Evolutionary conservation across 805 yeast genomes (phyloP).

Genomic region (Hanseniaspora occidentalis): DNA sequence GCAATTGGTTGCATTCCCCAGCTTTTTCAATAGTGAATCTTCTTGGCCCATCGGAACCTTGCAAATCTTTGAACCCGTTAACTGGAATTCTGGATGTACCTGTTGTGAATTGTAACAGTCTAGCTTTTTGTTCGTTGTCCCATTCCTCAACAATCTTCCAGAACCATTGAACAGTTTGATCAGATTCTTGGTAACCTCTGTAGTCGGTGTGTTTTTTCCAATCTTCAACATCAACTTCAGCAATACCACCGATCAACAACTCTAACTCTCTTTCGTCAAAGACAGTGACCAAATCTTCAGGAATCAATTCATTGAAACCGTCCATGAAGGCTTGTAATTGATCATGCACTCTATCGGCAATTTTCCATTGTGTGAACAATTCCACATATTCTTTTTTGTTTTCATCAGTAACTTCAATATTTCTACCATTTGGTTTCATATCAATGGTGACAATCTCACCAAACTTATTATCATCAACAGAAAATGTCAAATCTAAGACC

Average conservation of each 20-base stretch:
- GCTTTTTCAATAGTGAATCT: slow-evolving; percentile 97
- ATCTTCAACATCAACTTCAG: slow-evolving; percentile 95
- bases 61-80: slow-evolving; percentile 95
- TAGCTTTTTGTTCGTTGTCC: slow-evolving; percentile 95
- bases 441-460: slow-evolving; percentile 88
- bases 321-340: slow-evolving; percentile 94
- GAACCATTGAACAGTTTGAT: slow-evolving; percentile 97
- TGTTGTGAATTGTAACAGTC: slow-evolving; percentile 91
- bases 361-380: slow-evolving; percentile 90
- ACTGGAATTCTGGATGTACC: slow-evolving; percentile 99
- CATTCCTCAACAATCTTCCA: slow-evolving; percentile 89
- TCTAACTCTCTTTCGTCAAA: slow-evolving; percentile 97
- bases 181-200: slow-evolving; percentile 93
- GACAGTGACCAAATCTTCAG: slow-evolving; percentile 91
- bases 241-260: slow-evolving; percentile 92
- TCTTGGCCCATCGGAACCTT: slow-evolving; percentile 99
- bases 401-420: slow-evolving; percentile 87
- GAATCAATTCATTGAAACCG: slow-evolving; percentile 95
- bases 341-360: slow-evolving; percentile 82
- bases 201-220: slow-evolving; percentile 99
- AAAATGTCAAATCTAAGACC: slow-evolving; percentile 76
- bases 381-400: slow-evolving; percentile 94
- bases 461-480: slow-evolving; percentile 84
- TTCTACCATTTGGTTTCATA: slow-evolving; percentile 75
- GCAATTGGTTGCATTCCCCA: slow-evolving; percentile 84